phyloP scores from a whole-genome alignment of 768 basidiomycete genomes.

The Porphyrellus cyaneotinctus region DNA sequence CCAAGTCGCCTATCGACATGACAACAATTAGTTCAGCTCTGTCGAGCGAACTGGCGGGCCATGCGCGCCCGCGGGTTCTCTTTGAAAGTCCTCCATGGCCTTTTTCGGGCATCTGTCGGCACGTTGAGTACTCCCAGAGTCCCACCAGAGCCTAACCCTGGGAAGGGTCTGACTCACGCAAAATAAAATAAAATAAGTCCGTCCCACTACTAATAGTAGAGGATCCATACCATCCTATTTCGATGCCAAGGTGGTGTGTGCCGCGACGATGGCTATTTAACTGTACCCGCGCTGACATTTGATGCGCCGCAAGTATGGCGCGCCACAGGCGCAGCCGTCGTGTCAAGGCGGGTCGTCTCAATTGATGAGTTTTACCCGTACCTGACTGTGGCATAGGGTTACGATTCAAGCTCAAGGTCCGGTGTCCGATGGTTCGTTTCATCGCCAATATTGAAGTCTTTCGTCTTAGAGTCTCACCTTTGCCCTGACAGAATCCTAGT shows the following conservation, averaged over 20 bases:
- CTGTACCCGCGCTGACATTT: not conserved
- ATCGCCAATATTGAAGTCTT: not conserved
- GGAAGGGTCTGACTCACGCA: not conserved
- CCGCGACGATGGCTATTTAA: not conserved
- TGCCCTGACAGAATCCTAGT: conserved; percentile 4
- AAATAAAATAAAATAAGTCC: not conserved
- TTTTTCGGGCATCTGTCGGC: conserved; percentile 2
- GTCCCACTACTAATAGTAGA: too few species aligned
- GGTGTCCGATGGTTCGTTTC: conserved; percentile 10
- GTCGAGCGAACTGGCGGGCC: not conserved
- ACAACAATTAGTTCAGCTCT: not conserved
- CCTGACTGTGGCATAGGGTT: conserved; percentile 6
- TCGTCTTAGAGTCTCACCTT: not conserved
- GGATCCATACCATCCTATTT: not conserved
- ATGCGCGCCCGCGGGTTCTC: not conserved
- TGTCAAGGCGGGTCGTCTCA: conserved; percentile 7
- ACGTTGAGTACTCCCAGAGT: not conserved
- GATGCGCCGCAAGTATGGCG: not conserved
- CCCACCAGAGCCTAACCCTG: conserved; percentile 5
- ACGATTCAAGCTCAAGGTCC: not conserved
- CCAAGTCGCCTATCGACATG: not conserved
- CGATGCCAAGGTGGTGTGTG: not conserved
- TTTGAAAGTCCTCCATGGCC: not conserved
- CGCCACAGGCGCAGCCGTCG: not conserved
- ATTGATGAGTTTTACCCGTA: conserved; percentile 5